These are phyloP conservation scores for Mycena metata DNA, from an alignment of 768 basidiomycete genomes.

Conservation along the genomic window DNA sequence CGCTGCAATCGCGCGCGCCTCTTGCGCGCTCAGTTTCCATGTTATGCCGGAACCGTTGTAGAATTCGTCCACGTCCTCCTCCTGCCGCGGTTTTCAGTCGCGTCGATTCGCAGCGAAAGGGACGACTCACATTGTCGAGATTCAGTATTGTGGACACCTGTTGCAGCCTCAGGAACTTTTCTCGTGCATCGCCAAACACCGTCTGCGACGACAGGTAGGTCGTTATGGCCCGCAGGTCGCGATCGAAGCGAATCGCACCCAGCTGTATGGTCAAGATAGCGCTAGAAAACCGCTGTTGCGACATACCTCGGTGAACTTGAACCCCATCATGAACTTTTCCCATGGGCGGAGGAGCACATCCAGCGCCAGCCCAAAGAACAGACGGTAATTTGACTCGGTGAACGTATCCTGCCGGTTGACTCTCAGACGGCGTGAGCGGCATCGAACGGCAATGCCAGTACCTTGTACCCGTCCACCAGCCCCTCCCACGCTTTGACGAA, in stretches of 20 bases:
- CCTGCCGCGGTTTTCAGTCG: constrained; percentile 59
- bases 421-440: constrained; percentile 10
- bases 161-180: constrained; percentile 92
- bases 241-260: constrained; percentile 95
- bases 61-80: constrained; percentile 95
- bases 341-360: constrained; percentile 94
- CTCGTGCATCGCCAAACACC: constrained; percentile 89
- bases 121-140: constrained; percentile 75
- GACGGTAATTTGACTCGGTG: constrained; percentile 89
- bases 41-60: constrained; percentile 93
- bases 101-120: background rate
- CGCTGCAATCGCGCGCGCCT: constrained; percentile 77
- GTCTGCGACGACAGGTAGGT: constrained; percentile 91
- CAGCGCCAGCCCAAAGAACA: constrained; percentile 87
- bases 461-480: constrained; percentile 90
- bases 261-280: constrained; percentile 63
- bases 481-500: constrained; percentile 92
- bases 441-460: constrained; percentile 43
- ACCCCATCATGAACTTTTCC: constrained; percentile 87
- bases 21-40: constrained; percentile 85
- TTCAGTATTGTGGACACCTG: constrained; percentile 95
- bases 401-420: constrained; percentile 74
- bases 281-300: background rate
- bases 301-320: constrained; percentile 90
- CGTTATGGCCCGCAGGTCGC: constrained; percentile 87